Evolutionary conservation across 352 stramenopile species (phyloP), one percentile per base, ranked within the genome.

Genomic region (Thraustochytrium striatum): DNA sequence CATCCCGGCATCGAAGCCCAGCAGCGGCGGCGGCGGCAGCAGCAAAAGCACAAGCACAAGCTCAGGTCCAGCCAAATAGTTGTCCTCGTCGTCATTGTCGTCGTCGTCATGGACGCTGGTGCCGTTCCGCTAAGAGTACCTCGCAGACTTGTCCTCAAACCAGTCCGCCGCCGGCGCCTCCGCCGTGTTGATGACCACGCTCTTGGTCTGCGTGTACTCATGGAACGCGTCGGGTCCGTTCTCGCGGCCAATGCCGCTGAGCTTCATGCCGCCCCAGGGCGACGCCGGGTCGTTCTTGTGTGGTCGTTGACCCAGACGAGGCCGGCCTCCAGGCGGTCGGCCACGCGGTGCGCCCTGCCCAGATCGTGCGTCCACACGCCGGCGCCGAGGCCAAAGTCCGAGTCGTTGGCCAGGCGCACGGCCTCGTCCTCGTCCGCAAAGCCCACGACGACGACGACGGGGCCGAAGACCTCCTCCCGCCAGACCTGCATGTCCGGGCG

Each of bases 221-320:
- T n/a, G n/a, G n/a, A n/a, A n/a, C n/a, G n/a, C n/a, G n/a, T n/a
- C n/a, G n/a, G n/a, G n/a, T n/a, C n/a, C n/a, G n/a, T n/a, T n/a
- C n/a, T 98, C 93, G 50, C 93, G 89, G 16, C 93, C 93, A 2
- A 97, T 78, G 0, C 94, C 94, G 21, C 88, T 94, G 43, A 92
- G 85, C 86, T 97, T 97, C 80, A 87, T 90, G 11, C 93, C 93
- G 43, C 93, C 93, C 91, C 92, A 97, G 11, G 92, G 90, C 0
- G 91, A 88, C 78, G 91, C 85, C 3, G 89, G 90, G 25, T 87
- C 84, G 21, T 94, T 87, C 44, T 28, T 53, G 73, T 95, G 93
- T 85, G 94, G 93, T 91, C 91, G 85, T 95, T 95, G 81, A 92
- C 90, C 89, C 89, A 95, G 36, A 88, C 86, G 5, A 91, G 93